A percentile compares a stretch with the other conserved stretches of the same genome.
Conservation (phyloP, 2,329 filamentous ascomycete genomes). For the Apiospora pterosperma region DNA sequence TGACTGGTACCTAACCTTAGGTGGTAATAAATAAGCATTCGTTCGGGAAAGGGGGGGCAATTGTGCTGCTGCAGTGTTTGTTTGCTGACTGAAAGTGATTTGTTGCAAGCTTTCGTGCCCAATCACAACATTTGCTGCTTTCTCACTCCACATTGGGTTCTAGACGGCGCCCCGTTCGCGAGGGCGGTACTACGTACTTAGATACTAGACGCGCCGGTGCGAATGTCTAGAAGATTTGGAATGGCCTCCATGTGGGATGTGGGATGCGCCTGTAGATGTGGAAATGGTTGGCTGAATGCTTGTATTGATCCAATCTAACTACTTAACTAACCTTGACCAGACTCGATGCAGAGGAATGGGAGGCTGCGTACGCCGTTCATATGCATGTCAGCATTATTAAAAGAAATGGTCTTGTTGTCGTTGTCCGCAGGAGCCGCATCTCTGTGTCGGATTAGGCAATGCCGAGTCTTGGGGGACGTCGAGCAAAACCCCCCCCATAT, state of each 20-base stretch:
- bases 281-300: no score
- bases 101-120: background rate
- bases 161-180: background rate
- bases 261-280: no score
- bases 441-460: background rate
- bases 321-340: no score
- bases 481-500: no score
- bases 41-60: background rate
- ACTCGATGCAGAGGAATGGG: background rate
- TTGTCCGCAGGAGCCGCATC: background rate
- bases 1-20: background rate
- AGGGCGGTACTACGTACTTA: no score
- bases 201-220: no score
- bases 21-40: background rate
- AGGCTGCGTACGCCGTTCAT: background rate
- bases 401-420: background rate
- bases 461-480: background rate
- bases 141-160: background rate
- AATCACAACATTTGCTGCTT: background rate
- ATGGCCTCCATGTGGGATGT: no score
- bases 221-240: no score
- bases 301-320: background rate
- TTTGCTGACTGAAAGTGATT: background rate
- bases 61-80: background rate
- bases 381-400: background rate